Conservation (phyloP, 1,284 basidiomycete species). For the Ceratobasidium papillatum region DNA sequence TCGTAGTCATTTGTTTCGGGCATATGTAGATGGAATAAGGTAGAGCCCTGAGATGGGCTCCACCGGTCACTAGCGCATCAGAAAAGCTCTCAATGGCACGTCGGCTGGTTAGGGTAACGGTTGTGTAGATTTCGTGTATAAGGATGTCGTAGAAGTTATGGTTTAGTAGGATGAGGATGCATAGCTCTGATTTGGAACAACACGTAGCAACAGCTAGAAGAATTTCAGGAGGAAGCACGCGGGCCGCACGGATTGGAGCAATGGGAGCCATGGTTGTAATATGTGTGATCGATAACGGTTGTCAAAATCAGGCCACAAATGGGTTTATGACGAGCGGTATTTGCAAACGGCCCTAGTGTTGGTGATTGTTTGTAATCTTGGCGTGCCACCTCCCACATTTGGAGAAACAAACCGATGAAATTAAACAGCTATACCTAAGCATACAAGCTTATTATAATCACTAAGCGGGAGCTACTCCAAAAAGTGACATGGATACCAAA, state of each 20-base stretch:
- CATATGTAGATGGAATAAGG: background rate
- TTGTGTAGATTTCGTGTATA: background rate
- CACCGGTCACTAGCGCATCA: background rate
- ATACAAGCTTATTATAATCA: background rate
- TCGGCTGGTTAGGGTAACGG: slow-evolving; percentile 3
- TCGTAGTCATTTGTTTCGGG: background rate
- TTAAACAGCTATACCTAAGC: background rate
- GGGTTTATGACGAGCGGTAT: too few species aligned
- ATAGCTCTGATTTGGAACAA: background rate
- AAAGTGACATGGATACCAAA: slow-evolving; percentile 14
- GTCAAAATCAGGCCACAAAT: too few species aligned
- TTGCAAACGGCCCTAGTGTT: background rate
- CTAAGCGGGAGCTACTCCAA: slow-evolving; percentile 15
- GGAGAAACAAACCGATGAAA: background rate
- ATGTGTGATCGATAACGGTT: too few species aligned
- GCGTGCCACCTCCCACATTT: too few species aligned
- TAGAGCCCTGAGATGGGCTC: background rate
- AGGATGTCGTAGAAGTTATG: background rate
- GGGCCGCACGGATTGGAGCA: background rate
- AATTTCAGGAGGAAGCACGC: background rate
- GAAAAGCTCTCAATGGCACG: slow-evolving; percentile 8
- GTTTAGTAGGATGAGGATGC: slow-evolving; percentile 6
- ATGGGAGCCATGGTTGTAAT: background rate
- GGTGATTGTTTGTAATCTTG: background rate
- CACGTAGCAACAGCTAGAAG: background rate